Conservation (phyloP, 2,329 filamentous ascomycete species). For the Botrytis aclada region DNA sequence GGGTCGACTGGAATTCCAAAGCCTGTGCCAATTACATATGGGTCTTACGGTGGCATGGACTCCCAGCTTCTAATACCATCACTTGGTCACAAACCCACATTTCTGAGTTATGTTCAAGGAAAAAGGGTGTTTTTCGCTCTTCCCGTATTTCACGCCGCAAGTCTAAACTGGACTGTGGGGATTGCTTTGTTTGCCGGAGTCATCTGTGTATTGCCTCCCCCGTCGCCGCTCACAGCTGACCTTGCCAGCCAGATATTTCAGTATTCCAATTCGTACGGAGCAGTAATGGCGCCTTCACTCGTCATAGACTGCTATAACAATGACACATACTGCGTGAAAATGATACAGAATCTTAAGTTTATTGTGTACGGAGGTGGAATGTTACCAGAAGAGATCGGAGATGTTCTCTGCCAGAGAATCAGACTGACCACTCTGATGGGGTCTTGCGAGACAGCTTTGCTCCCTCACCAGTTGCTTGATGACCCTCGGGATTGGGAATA, state of each 20-base stretch:
- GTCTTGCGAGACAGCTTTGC: slow-evolving; percentile 10
- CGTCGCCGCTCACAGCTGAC: slow-evolving; percentile 6
- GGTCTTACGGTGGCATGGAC: slow-evolving; percentile 16
- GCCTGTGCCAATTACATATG: slow-evolving; percentile 40
- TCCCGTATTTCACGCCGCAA: slow-evolving; percentile 12
- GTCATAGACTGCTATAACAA: slow-evolving; percentile 15
- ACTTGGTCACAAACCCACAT: slow-evolving; percentile 11
- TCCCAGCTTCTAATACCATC: background rate
- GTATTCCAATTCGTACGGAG: background rate
- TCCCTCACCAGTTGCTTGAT: background rate
- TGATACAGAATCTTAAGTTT: slow-evolving; percentile 6
- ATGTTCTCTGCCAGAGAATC: slow-evolving; percentile 4
- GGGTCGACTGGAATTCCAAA: slow-evolving; percentile 45
- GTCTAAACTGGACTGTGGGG: slow-evolving; percentile 11
- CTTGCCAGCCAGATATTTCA: background rate
- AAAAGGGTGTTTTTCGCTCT: slow-evolving; percentile 9
- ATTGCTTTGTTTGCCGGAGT: slow-evolving; percentile 5
- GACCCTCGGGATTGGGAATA: slow-evolving; percentile 15
- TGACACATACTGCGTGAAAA: background rate
- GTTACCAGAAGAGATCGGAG: background rate
- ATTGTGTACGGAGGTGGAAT: slow-evolving; percentile 8
- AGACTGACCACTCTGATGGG: slow-evolving; percentile 16
- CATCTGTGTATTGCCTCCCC: slow-evolving; percentile 9
- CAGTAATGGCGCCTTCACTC: background rate
- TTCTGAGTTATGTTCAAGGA: slow-evolving; percentile 4